Conservation (phyloP, 495 filamentous ascomycete species). For the Podospora australis region DNA sequence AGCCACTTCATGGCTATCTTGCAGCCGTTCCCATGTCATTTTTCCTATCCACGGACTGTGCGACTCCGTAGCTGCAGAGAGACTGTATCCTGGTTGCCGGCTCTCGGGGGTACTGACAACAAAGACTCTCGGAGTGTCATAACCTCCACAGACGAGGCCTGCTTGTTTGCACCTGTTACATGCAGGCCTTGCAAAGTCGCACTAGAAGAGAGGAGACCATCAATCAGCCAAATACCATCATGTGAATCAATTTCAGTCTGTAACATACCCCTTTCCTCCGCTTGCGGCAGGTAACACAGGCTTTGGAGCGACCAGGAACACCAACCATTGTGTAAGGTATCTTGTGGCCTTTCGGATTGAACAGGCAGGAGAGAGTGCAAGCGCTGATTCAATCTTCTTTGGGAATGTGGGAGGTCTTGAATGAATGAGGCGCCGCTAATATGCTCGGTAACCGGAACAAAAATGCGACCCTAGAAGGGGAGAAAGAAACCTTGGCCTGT, state of each 20-base stretch:
- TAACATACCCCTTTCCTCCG: slow-evolving; percentile 7
- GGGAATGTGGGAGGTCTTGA: background rate
- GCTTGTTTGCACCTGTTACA: slow-evolving; percentile 5
- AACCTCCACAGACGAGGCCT: slow-evolving; percentile 5
- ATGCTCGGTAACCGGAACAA: background rate
- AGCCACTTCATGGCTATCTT: background rate
- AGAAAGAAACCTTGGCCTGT: background rate
- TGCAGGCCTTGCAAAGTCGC: slow-evolving; percentile 1
- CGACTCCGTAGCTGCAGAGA: background rate
- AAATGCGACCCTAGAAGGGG: background rate
- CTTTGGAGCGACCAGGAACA: slow-evolving; percentile 4
- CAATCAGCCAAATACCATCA: background rate
- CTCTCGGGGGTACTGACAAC: slow-evolving; percentile 9
- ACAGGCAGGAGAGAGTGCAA: background rate
- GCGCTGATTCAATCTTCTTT: background rate
- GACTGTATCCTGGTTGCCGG: slow-evolving; percentile 4
- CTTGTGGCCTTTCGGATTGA: background rate
- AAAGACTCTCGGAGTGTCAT: slow-evolving; percentile 5
- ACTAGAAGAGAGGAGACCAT: slow-evolving; percentile 2
- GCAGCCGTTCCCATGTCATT: background rate
- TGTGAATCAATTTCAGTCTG: background rate
- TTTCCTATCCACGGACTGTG: background rate
- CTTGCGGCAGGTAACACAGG: slow-evolving; percentile 1
- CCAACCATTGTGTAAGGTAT: slow-evolving; percentile 2
- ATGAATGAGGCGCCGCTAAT: background rate